These are phyloP conservation scores for Yarrowia osloensis DNA, from an alignment of 805 yeast genomes.

Conservation along the genomic window DNA sequence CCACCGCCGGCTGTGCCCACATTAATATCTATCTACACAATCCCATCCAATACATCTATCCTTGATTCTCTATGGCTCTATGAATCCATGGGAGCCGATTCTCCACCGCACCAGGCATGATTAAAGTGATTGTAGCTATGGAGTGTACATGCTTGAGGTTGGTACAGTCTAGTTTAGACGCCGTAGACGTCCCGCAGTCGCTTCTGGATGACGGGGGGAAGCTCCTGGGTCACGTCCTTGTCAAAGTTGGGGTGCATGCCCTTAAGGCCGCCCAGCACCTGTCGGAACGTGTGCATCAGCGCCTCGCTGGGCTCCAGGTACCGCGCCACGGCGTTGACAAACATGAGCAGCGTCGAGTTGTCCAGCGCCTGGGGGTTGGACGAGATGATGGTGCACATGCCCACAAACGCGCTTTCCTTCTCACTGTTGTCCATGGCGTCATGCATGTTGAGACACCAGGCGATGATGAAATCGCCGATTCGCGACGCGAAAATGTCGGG, in stretches of 20 bases:
- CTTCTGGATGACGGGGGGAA: conserved; percentile 37
- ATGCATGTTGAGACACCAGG: conserved; percentile 73
- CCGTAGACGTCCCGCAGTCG: conserved; percentile 36
- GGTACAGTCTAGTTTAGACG: conserved; percentile 21
- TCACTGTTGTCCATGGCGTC: conserved; percentile 78
- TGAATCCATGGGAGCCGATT: neutral
- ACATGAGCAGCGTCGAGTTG: conserved; percentile 52
- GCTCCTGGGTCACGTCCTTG: conserved; percentile 32
- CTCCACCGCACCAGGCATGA: conserved; percentile 21
- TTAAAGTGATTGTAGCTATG: conserved; percentile 25
- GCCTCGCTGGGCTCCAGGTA: conserved; percentile 35
- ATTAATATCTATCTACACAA: no score
- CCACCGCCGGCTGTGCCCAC: no score
- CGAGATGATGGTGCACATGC: conserved; percentile 71
- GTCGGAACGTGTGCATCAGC: conserved; percentile 23
- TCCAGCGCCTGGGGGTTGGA: conserved; percentile 66
- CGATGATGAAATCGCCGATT: conserved; percentile 56
- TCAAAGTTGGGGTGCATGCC: conserved; percentile 34
- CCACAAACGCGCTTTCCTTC: conserved; percentile 82
- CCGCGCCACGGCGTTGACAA: conserved; percentile 58
- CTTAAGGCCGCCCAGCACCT: conserved; percentile 33
- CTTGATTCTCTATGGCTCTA: conserved; percentile 13
- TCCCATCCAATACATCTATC: neutral
- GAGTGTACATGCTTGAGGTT: neutral
- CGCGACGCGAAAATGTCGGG: conserved; percentile 63